These are phyloP conservation scores for Starmerella bombicola DNA, from an alignment of 805 yeast species.

Conservation along the genomic window DNA sequence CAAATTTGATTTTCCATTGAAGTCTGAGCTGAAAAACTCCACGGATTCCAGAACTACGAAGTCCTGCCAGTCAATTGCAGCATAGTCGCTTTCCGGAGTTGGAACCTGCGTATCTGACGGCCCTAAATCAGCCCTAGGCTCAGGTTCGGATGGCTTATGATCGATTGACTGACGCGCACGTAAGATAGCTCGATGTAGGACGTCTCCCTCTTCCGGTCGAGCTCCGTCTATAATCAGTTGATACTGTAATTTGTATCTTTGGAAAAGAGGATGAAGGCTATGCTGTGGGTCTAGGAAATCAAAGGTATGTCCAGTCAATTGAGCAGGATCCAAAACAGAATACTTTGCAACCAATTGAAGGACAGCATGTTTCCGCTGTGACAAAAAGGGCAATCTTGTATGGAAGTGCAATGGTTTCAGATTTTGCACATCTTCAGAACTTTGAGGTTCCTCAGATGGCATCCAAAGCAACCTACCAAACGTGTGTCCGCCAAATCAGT, in stretches of 20 bases:
- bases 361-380: slow-evolving; percentile 52
- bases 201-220: slow-evolving; percentile 20
- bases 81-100: background rate
- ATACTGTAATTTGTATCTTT: slow-evolving; percentile 46
- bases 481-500: too few relatives aligned
- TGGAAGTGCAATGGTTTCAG: slow-evolving; percentile 8
- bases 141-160: slow-evolving; percentile 29
- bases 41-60: slow-evolving; percentile 60
- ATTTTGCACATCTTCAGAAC: too few relatives aligned
- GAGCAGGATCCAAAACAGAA: slow-evolving; percentile 47
- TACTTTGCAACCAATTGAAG: slow-evolving; percentile 62
- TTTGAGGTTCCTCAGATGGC: slow-evolving; percentile 13
- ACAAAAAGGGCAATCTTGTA: slow-evolving; percentile 31
- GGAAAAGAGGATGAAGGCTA: slow-evolving; percentile 44
- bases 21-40: slow-evolving; percentile 34
- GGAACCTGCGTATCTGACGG: background rate
- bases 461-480: background rate
- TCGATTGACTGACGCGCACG: slow-evolving; percentile 2
- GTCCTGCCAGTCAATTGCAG: slow-evolving; percentile 74
- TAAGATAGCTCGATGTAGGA: slow-evolving; percentile 13
- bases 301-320: slow-evolving; percentile 33
- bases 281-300: slow-evolving; percentile 53
- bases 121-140: slow-evolving; percentile 17
- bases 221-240: slow-evolving; percentile 27
- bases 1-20: slow-evolving; percentile 36